Percentiles rank a stretch among this genome's conserved stretches.
phyloP scores from a whole-genome alignment of 371 early-diverging fungal genomes.

The Dichotomocladium elegans region DNA sequence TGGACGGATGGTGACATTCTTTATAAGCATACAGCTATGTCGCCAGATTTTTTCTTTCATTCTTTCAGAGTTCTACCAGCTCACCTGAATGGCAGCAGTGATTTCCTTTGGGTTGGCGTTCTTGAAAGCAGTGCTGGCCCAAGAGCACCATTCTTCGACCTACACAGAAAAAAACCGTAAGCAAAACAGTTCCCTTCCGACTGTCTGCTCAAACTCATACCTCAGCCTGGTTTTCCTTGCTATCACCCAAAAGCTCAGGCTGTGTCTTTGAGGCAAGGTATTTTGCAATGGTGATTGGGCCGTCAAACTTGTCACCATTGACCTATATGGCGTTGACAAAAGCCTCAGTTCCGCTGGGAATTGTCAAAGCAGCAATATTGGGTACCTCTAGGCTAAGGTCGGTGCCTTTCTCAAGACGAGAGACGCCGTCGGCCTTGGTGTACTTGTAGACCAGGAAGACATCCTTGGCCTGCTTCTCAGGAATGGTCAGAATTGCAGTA shows the following conservation, averaged over 20 bases:
- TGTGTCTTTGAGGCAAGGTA: constrained; percentile 48
- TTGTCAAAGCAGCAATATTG: background rate
- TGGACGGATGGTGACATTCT: constrained; percentile 8
- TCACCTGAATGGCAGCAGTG: constrained; percentile 36
- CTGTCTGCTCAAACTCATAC: constrained; percentile 14
- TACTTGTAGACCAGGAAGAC: constrained; percentile 30
- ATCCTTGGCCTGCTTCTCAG: constrained; percentile 34
- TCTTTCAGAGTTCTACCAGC: background rate
- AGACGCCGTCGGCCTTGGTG: constrained; percentile 24
- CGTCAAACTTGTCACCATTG: constrained; percentile 44
- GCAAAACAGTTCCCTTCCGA: background rate
- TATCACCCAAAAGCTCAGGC: constrained; percentile 47
- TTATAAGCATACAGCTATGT: background rate
- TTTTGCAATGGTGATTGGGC: constrained; percentile 49
- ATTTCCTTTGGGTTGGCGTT: constrained; percentile 37
- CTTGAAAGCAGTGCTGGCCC: constrained; percentile 26
- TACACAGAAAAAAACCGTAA: constrained; percentile 25
- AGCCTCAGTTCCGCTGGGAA: background rate
- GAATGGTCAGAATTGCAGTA: constrained; percentile 29
- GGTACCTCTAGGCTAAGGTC: constrained; percentile 31
- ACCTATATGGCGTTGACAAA: constrained; percentile 14
- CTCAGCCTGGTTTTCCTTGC: constrained; percentile 52
- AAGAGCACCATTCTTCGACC: constrained; percentile 48
- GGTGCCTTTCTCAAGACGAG: constrained; percentile 20
- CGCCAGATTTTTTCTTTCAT: too few relatives aligned